A percentile compares a stretch with the other conserved stretches of the same genome.
phyloP scores from a whole-genome alignment of 2,329 filamentous ascomycete genomes.

The Hymenoscyphus salicellus region DNA sequence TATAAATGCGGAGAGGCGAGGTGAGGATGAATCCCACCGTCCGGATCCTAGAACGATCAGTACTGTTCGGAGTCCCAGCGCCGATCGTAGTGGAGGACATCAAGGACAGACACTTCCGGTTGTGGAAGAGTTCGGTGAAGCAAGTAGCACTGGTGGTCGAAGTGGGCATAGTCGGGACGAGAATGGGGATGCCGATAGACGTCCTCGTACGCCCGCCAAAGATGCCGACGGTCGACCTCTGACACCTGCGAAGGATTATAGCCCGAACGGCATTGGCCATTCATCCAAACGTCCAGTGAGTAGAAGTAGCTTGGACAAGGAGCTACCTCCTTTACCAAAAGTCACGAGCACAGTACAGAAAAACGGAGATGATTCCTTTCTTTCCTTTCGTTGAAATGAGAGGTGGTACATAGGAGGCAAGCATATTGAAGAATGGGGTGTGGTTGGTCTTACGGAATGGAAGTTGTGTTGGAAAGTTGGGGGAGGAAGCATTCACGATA shows the following conservation, averaged over 20 bases:
- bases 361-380: slow-evolving; percentile 10
- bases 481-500: slow-evolving; percentile 19
- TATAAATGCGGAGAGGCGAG: slow-evolving; percentile 33
- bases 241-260: slow-evolving; percentile 25
- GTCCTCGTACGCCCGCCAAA: slow-evolving; percentile 45
- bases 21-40: slow-evolving; percentile 34
- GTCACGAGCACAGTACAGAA: slow-evolving; percentile 18
- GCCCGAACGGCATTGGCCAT: slow-evolving; percentile 16
- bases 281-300: slow-evolving; percentile 38
- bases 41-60: slow-evolving; percentile 46
- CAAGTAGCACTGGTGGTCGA: slow-evolving; percentile 60
- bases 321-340: slow-evolving; percentile 54
- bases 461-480: not conserved
- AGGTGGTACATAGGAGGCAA: not conserved
- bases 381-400: slow-evolving; percentile 7
- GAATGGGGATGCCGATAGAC: slow-evolving; percentile 35
- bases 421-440: not conserved
- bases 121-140: slow-evolving; percentile 86
- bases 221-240: slow-evolving; percentile 33
- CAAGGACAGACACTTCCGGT: slow-evolving; percentile 69
- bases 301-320: slow-evolving; percentile 59
- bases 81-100: slow-evolving; percentile 51
- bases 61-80: slow-evolving; percentile 55
- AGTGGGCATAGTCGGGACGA: slow-evolving; percentile 47
- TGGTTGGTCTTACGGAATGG: not conserved